Evolutionary conservation across 2,329 filamentous ascomycete genomes (phyloP).

Genomic region (Colletotrichum abscissum): DNA sequence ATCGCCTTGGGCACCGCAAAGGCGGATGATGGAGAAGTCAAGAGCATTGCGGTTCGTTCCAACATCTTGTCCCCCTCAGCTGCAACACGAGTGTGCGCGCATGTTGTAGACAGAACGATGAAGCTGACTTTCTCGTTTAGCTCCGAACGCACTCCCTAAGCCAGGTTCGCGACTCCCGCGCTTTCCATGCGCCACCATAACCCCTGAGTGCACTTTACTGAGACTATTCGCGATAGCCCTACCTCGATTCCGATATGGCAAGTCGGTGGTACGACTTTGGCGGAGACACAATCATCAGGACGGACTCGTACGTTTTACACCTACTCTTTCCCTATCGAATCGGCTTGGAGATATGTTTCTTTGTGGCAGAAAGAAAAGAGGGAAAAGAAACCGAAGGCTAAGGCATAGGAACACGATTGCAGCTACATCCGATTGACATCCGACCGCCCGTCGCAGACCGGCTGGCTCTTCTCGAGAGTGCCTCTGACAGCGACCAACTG

Average conservation of each 20-base stretch:
- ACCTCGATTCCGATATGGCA: slow-evolving; percentile 97
- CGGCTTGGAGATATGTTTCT: neutral
- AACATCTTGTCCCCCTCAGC: neutral
- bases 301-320: slow-evolving; percentile 67
- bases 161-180: slow-evolving; percentile 62
- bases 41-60: slow-evolving; percentile 61
- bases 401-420: slow-evolving; percentile 37
- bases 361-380: neutral
- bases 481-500: slow-evolving; percentile 98
- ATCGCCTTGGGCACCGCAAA: slow-evolving; percentile 63
- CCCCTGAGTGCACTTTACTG: slow-evolving; percentile 23
- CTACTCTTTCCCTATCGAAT: neutral
- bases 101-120: neutral
- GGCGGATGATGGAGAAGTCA: slow-evolving; percentile 55
- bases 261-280: slow-evolving; percentile 99
- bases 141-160: slow-evolving; percentile 87
- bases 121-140: slow-evolving; percentile 55
- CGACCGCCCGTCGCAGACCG: slow-evolving; percentile 88
- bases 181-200: neutral
- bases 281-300: slow-evolving; percentile 87
- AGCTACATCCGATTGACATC: slow-evolving; percentile 94
- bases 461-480: slow-evolving; percentile 94
- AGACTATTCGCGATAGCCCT: slow-evolving; percentile 71
- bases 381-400: slow-evolving; percentile 32
- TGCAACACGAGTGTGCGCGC: neutral